A percentile compares a stretch with the other conserved stretches of the same genome.
These are phyloP conservation scores for Penicillium italicum DNA, from an alignment of 2,329 filamentous ascomycete species.

Conservation along the genomic window DNA sequence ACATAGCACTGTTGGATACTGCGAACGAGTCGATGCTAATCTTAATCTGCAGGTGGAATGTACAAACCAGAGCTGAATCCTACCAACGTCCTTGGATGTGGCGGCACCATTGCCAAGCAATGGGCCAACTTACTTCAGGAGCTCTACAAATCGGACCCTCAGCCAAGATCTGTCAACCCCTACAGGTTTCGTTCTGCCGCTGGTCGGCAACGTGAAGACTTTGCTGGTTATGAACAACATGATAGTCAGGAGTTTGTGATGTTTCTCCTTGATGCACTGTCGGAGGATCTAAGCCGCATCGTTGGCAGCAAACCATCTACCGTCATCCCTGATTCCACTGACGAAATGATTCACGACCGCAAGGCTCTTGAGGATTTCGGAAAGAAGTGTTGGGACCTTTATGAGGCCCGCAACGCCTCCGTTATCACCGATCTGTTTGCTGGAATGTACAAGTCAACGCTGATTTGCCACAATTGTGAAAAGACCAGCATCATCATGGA, in stretches of 20 bases:
- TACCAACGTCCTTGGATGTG: conserved; percentile 78
- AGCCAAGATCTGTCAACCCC: conserved; percentile 68
- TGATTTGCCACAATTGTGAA: conserved; percentile 83
- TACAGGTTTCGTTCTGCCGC: conserved; percentile 78
- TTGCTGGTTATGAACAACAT: conserved; percentile 93
- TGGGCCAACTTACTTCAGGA: conserved; percentile 73
- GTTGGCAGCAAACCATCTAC: conserved; percentile 94
- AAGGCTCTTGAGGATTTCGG: conserved; percentile 80
- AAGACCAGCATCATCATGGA: conserved; percentile 99
- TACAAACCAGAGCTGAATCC: conserved; percentile 80
- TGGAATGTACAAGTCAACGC: conserved; percentile 96
- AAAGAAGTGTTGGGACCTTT: conserved; percentile 84
- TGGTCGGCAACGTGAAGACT: conserved; percentile 75
- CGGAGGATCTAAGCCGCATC: conserved; percentile 86
- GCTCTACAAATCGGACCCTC: conserved; percentile 66
- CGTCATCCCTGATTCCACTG: conserved; percentile 94
- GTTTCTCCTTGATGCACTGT: conserved; percentile 87
- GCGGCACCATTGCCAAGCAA: conserved; percentile 78
- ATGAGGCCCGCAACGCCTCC: conserved; percentile 87
- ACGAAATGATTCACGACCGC: conserved; percentile 85
- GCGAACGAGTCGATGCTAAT: conserved; percentile 10
- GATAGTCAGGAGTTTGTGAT: conserved; percentile 97
- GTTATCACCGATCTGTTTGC: conserved; percentile 94
- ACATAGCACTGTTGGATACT: neutral
- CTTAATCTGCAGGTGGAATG: conserved; percentile 49